A percentile compares a stretch with the other conserved stretches of the same genome.
Conservation (phyloP, 805 yeast genomes). For the Scheffersomyces ergatensis region DNA sequence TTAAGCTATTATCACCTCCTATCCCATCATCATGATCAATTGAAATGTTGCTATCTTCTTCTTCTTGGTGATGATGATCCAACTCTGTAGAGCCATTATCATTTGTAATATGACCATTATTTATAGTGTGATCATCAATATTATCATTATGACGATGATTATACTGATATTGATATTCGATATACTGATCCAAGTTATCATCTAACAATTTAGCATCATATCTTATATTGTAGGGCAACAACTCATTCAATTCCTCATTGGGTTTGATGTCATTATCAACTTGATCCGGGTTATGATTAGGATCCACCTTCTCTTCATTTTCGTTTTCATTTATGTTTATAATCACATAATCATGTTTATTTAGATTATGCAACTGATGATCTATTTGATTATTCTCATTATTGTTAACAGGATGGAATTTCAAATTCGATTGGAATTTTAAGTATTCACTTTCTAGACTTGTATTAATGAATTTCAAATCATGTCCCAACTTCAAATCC, state of each 20-base stretch:
- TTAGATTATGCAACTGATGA: conserved; percentile 20
- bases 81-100: background rate
- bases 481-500: conserved; percentile 33
- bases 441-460: conserved; percentile 23
- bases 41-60: conserved; percentile 2
- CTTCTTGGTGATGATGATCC: background rate
- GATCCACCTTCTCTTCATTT: conserved; percentile 6
- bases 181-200: conserved; percentile 20
- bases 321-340: conserved; percentile 21
- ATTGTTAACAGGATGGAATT: conserved; percentile 22
- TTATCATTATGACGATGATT: no score
- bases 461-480: conserved; percentile 31
- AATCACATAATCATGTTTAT: conserved; percentile 29
- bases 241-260: conserved; percentile 17
- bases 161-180: background rate
- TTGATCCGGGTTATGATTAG: background rate
- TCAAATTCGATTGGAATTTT: conserved; percentile 23
- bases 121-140: conserved; percentile 1
- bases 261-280: conserved; percentile 9
- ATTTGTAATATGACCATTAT: background rate
- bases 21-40: conserved; percentile 19
- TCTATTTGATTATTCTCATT: conserved; percentile 11
- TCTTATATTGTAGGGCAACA: conserved; percentile 31
- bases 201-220: conserved; percentile 22
- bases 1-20: conserved; percentile 21